Base-by-base conservation (phyloP, 2,329 filamentous ascomycete genomes). In the Byssochlamys sp. region DNA sequence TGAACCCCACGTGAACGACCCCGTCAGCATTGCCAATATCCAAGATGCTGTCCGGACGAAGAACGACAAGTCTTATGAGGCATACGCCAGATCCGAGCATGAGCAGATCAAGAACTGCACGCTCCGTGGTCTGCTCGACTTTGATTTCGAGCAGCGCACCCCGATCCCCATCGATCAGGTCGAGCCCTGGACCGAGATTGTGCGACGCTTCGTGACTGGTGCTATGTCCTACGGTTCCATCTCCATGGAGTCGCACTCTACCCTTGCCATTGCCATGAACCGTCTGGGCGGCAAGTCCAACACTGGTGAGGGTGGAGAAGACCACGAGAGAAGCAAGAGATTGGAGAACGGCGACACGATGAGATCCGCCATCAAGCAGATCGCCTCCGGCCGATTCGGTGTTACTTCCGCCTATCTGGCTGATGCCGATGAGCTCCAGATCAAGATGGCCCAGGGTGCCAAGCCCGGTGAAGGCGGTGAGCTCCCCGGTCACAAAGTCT, bases 201-300 rank as follows among this genome's bases (percentile, higher is more conserved):
- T 96, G 52, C 89, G 92, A 63, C 89, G 92, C 61, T 96, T 96
- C 79, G 94, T 92, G 67, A 96, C 92, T 45, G 92, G 92, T 71
- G 92, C 92, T 66, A 97, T 97, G 92, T 97, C 92, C 2, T 97
- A 97, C 71, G 92, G 92, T 53, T 96, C 92, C 48, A 97, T 97
- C 68, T 96, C 92, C 4, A 96, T 96, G 90, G 92, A 97, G 74
- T 92, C 92, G 55, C 92, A 97, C 78, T 96, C 92, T 19, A 96
- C 92, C 11, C 80, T 97, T 53, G 92, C 92, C 63, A 87, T 97
- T 57, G 92, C 92, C 63, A 96, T 97, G 91, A 97, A 97, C 78
- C 84, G 92, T 65, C 83, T 97, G 48, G 92, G 92, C 48, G 92
- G 92, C 67, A 97, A 96, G 78, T 96, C 91, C 48, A 97, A 97